Evolutionary conservation across 2,329 filamentous ascomycete species (phyloP).

Genomic region (Ophiostoma novo-ulmi): DNA sequence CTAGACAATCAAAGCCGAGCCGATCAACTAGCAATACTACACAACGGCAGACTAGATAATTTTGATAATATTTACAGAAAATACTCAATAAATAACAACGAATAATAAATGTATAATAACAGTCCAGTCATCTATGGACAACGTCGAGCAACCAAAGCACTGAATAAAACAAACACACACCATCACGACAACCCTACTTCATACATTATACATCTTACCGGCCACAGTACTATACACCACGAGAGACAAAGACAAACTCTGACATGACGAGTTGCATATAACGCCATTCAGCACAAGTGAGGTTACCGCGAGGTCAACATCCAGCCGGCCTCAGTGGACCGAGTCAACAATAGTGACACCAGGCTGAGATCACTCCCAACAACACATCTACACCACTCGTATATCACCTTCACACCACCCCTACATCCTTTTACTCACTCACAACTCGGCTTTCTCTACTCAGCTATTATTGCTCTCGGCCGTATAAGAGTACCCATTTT

Average conservation of each 20-base stretch:
- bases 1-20: not conserved
- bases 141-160: not conserved
- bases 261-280: not conserved
- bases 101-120: not conserved
- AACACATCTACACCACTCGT: not conserved
- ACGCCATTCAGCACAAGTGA: not conserved
- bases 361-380: not conserved
- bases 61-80: not conserved
- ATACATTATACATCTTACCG: not conserved
- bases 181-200: not conserved
- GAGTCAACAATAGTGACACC: not conserved
- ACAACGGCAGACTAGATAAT: not conserved
- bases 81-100: not conserved
- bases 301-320: not conserved
- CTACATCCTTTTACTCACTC: not conserved
- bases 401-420: not conserved
- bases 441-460: too few species aligned
- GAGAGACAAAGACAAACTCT: not conserved
- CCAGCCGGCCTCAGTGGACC: not conserved
- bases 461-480: too few species aligned
- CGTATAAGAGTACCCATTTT: not conserved
- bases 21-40: conserved; percentile 1
- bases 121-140: not conserved
- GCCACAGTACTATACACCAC: not conserved
- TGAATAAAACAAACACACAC: not conserved